Conservation (phyloP, 768 basidiomycete genomes). For the Psilocybe azurescens region DNA sequence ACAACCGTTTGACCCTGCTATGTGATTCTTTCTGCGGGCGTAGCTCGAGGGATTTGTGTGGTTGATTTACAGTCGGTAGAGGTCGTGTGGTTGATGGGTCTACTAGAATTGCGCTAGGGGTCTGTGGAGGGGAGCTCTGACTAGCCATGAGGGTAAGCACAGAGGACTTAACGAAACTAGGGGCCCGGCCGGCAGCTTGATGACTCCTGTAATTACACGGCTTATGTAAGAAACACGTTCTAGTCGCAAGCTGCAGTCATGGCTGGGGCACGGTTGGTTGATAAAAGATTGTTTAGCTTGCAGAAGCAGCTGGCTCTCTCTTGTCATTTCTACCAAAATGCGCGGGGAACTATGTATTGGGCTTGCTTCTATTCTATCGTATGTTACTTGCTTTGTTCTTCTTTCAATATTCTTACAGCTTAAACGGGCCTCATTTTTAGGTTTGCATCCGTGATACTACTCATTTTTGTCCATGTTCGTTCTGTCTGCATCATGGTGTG, state of each 20-base stretch:
- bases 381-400: constrained; percentile 31
- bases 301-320: constrained; percentile 23
- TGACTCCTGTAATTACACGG: constrained; percentile 13
- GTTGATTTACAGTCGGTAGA: neutral
- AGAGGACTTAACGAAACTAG: neutral
- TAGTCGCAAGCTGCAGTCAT: constrained; percentile 19
- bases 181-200: constrained; percentile 1
- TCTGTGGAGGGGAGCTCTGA: constrained; percentile 30
- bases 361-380: constrained; percentile 76
- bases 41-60: neutral
- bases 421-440: constrained; percentile 30
- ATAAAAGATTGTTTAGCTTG: neutral
- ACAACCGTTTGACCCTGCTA: constrained; percentile 58
- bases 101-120: constrained; percentile 18
- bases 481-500: constrained; percentile 14
- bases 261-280: neutral
- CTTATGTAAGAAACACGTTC: constrained; percentile 41
- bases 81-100: constrained; percentile 15
- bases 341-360: constrained; percentile 81
- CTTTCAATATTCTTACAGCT: constrained; percentile 12
- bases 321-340: constrained; percentile 38
- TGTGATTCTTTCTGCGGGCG: constrained; percentile 32
- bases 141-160: constrained; percentile 26
- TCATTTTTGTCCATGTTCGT: constrained; percentile 81
- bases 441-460: constrained; percentile 58